phyloP scores from a whole-genome alignment of 73 alveolate species.

The Stentor coeruleus region DNA sequence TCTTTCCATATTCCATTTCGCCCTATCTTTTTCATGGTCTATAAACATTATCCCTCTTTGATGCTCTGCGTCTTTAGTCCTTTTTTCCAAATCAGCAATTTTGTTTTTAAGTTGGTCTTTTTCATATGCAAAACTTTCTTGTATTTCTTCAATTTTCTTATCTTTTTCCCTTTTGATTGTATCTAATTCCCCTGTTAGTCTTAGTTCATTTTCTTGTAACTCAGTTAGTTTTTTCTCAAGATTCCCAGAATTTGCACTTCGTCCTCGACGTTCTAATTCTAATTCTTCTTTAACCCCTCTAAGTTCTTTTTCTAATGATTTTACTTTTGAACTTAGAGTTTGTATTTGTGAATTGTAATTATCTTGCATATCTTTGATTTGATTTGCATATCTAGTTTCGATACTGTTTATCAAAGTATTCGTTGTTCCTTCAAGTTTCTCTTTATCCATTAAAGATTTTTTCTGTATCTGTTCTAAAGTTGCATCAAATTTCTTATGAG shows the following conservation, averaged over 20 bases:
- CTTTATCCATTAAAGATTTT: constrained; percentile 71
- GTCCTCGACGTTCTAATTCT: constrained; percentile 71
- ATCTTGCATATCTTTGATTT: constrained; percentile 82
- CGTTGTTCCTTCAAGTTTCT: constrained; percentile 61
- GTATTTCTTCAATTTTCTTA: constrained; percentile 69
- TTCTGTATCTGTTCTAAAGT: constrained; percentile 81
- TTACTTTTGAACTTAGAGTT: constrained; percentile 34
- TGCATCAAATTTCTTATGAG: constrained; percentile 76
- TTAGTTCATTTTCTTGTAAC: constrained; percentile 63
- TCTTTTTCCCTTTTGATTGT: constrained; percentile 73
- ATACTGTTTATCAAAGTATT: constrained; percentile 46
- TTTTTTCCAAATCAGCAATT: constrained; percentile 75
- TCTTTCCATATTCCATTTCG: constrained; percentile 90
- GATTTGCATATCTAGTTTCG: constrained; percentile 75
- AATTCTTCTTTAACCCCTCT: constrained; percentile 76
- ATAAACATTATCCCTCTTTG: constrained; percentile 70
- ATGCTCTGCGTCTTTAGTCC: constrained; percentile 71
- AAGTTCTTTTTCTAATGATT: constrained; percentile 81
- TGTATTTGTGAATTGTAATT: constrained; percentile 44
- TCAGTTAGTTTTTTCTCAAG: constrained; percentile 83
- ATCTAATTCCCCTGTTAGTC: constrained; percentile 71
- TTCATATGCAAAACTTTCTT: constrained; percentile 71
- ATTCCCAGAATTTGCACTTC: constrained; percentile 63
- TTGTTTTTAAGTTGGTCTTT: constrained; percentile 68
- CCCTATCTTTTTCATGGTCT: constrained; percentile 91